Evolutionary conservation across 495 filamentous ascomycete species (phyloP).

Genomic region (Penicillium macrosclerotiorum): DNA sequence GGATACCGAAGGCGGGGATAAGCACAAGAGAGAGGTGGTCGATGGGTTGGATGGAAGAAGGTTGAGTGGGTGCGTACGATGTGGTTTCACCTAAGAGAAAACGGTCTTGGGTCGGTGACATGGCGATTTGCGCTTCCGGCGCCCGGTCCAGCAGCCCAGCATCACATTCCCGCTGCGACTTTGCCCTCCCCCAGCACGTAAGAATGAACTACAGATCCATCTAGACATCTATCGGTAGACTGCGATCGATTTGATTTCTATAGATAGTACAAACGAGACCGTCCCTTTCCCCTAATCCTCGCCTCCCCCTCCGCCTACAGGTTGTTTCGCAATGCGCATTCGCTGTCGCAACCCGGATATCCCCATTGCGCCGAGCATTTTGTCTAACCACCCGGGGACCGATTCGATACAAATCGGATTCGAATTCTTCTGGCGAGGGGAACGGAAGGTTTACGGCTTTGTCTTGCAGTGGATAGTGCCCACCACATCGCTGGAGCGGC

Average conservation of each 20-base stretch:
- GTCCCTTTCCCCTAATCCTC: not conserved
- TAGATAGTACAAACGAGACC: too few species aligned
- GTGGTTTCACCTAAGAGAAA: conserved; percentile 48
- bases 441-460: not conserved
- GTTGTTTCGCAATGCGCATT: conserved; percentile 27
- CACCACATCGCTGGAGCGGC: not conserved
- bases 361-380: conserved; percentile 28
- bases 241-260: too few species aligned
- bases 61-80: conserved; percentile 39
- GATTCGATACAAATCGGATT: conserved; percentile 2
- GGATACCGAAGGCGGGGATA: conserved; percentile 10
- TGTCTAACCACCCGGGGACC: conserved; percentile 12
- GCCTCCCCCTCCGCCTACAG: not conserved
- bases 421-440: not conserved
- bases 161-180: conserved; percentile 24
- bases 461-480: not conserved
- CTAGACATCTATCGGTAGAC: too few species aligned
- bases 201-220: too few species aligned
- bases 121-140: conserved; percentile 37
- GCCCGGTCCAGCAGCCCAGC: conserved; percentile 18
- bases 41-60: conserved; percentile 23
- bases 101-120: conserved; percentile 39
- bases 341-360: conserved; percentile 28
- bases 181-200: too few species aligned
- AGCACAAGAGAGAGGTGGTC: conserved; percentile 8